Conservation (phyloP, 768 basidiomycete genomes). For the Mycena chlorophos region DNA sequence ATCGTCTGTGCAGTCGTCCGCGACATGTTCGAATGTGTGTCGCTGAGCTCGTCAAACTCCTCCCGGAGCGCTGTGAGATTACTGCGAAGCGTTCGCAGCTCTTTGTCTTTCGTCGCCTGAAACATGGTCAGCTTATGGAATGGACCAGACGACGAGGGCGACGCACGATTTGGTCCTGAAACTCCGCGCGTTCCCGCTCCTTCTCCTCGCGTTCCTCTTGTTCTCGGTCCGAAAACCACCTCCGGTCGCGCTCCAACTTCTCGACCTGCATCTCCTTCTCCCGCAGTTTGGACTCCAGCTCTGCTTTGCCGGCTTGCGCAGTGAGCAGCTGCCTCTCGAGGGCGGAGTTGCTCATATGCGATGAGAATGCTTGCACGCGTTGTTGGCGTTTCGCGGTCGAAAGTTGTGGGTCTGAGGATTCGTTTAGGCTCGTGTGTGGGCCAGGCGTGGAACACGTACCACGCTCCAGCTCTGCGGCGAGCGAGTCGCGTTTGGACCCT, state of each 20-base stretch:
- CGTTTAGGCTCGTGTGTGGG: constrained; percentile 8
- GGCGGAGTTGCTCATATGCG: constrained; percentile 59
- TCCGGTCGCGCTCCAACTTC: constrained; percentile 66
- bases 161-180: constrained; percentile 62
- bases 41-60: constrained; percentile 61
- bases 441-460: constrained; percentile 36
- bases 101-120: constrained; percentile 46
- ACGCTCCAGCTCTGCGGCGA: constrained; percentile 67
- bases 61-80: constrained; percentile 52
- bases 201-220: constrained; percentile 67
- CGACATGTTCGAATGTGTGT: constrained; percentile 49
- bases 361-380: constrained; percentile 61
- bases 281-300: constrained; percentile 66
- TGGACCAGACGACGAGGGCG: not conserved
- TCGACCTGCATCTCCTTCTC: constrained; percentile 66
- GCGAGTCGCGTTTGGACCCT: constrained; percentile 56
- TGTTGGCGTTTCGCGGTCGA: constrained; percentile 69
- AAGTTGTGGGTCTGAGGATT: constrained; percentile 56
- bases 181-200: constrained; percentile 52
- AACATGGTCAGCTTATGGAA: not conserved
- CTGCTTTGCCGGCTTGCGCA: constrained; percentile 59
- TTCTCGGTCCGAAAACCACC: constrained; percentile 70
- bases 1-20: constrained; percentile 51
- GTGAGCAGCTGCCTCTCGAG: constrained; percentile 70
- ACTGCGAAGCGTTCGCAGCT: constrained; percentile 53